Conservation (phyloP, 108 stramenopile genomes). For the Nitzschia putrida region DNA sequence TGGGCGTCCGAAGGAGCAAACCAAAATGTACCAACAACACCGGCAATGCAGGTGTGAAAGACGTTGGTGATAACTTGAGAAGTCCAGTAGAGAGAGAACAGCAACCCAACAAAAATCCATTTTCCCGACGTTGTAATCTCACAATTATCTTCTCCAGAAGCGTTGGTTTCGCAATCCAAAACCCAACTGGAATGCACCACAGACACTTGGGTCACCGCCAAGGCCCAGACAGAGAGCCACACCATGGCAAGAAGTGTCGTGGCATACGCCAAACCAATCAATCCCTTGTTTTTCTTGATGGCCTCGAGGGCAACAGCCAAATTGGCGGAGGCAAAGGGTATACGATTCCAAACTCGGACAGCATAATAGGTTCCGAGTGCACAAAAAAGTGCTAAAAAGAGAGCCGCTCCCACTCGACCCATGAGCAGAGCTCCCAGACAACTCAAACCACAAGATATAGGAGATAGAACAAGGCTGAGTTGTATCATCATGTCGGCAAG, state of each 20-base stretch:
- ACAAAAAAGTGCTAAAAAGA: constrained; percentile 16
- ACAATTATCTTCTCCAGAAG: constrained; percentile 1
- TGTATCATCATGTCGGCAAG: constrained; percentile 36
- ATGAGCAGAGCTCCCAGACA: constrained; percentile 12
- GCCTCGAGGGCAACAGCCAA: constrained; percentile 57
- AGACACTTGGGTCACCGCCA: constrained; percentile 28
- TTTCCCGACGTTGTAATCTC: constrained; percentile 15
- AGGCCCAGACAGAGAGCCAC: constrained; percentile 41
- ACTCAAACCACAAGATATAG: constrained; percentile 5
- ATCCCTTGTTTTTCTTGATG: constrained; percentile 41
- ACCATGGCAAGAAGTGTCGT: constrained; percentile 35
- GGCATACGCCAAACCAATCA: constrained; percentile 45
- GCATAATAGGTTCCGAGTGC: constrained; percentile 29
- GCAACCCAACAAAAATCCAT: constrained; percentile 22
- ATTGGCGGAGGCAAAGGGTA: constrained; percentile 80
- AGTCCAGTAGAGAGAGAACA: constrained; percentile 82
- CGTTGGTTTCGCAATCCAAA: not conserved
- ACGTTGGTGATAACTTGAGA: constrained; percentile 72
- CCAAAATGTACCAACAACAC: constrained; percentile 92
- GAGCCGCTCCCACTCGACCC: constrained; percentile 13
- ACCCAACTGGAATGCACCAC: constrained; percentile 11
- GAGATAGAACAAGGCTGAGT: constrained; percentile 36
- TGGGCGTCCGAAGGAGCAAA: constrained; percentile 53
- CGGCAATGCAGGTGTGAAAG: constrained; percentile 79
- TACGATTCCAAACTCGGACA: constrained; percentile 47